These are phyloP conservation scores for Diaporthe sp. DNA, from an alignment of 2,329 filamentous ascomycete species.

Conservation along the genomic window DNA sequence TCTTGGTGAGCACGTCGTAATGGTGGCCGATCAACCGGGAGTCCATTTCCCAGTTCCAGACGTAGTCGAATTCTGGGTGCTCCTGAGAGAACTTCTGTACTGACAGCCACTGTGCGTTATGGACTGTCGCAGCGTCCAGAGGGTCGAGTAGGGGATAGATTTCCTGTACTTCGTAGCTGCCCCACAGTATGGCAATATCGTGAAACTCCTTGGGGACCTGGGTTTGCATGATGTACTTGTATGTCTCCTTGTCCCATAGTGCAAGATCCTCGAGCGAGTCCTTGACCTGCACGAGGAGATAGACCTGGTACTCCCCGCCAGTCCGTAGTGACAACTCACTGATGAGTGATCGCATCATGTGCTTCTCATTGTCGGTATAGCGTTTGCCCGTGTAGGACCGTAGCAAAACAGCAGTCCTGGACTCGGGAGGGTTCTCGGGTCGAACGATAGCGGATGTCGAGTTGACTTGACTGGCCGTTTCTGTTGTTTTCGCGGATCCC, in stretches of 20 bases:
- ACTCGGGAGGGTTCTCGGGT: conserved; percentile 50
- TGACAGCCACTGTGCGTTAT: conserved; percentile 77
- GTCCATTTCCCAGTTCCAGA: conserved; percentile 93
- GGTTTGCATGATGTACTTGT: conserved; percentile 69
- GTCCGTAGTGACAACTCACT: conserved; percentile 81
- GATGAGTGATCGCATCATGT: conserved; percentile 83
- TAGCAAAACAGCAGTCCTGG: conserved; percentile 80
- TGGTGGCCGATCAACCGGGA: conserved; percentile 84
- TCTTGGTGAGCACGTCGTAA: conserved; percentile 81
- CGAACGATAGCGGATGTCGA: conserved; percentile 14
- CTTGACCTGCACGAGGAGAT: conserved; percentile 84
- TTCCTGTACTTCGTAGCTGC: conserved; percentile 78
- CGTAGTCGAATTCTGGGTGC: conserved; percentile 83
- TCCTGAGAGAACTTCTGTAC: conserved; percentile 82
- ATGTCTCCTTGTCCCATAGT: conserved; percentile 71
- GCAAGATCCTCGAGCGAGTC: conserved; percentile 61
- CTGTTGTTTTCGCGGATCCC: not conserved
- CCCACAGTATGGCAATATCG: conserved; percentile 81
- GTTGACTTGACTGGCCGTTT: conserved; percentile 11
- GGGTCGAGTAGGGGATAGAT: conserved; percentile 82
- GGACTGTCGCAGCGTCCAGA: conserved; percentile 62
- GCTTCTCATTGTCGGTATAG: conserved; percentile 84
- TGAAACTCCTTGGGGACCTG: conserved; percentile 62
- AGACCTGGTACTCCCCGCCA: conserved; percentile 85
- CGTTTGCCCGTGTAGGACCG: conserved; percentile 81